A percentile compares a stretch with the other conserved stretches of the same genome.
These are phyloP conservation scores for Fusarium sp. DNA, from an alignment of 2,329 filamentous ascomycete species.

Conservation along the genomic window DNA sequence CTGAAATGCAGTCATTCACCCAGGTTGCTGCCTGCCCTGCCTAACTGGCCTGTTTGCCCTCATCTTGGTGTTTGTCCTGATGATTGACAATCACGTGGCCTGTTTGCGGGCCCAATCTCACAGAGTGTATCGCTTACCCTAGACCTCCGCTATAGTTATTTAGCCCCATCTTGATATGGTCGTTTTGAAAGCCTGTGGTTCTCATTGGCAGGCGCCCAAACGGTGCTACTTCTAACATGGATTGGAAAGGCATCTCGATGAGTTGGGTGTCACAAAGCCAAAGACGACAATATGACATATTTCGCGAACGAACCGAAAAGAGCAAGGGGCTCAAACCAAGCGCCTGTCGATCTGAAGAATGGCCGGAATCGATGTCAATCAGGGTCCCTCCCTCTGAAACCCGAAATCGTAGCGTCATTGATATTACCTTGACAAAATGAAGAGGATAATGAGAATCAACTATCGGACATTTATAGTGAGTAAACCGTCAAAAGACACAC, in stretches of 20 bases:
- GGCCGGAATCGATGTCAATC: constrained; percentile 14
- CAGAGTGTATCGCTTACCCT: background rate
- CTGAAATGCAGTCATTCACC: too few relatives aligned
- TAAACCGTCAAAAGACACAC: background rate
- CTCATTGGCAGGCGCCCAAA: background rate
- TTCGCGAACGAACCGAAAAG: background rate
- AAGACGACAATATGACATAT: constrained; percentile 1
- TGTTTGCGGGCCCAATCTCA: too few relatives aligned
- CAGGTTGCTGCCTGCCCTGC: too few relatives aligned
- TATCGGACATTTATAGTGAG: too few relatives aligned
- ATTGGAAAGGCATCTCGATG: constrained; percentile 3
- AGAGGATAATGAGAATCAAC: background rate
- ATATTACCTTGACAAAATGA: background rate
- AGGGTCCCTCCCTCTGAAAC: constrained; percentile 23
- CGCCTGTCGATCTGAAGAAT: constrained; percentile 9
- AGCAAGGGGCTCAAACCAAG: constrained; percentile 7
- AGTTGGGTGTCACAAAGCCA: background rate
- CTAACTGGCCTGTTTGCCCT: too few relatives aligned
- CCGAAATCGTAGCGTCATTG: constrained; percentile 20
- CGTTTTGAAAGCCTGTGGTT: background rate
- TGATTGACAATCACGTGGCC: too few relatives aligned
- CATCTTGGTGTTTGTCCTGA: too few relatives aligned
- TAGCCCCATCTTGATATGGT: background rate
- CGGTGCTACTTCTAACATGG: too few relatives aligned
- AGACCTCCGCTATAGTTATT: rapidly evolving